Evolutionary conservation across 2,329 filamentous ascomycete species (phyloP), one percentile per base, ranked within the genome.

Genomic region (Huntiella omanensis): DNA sequence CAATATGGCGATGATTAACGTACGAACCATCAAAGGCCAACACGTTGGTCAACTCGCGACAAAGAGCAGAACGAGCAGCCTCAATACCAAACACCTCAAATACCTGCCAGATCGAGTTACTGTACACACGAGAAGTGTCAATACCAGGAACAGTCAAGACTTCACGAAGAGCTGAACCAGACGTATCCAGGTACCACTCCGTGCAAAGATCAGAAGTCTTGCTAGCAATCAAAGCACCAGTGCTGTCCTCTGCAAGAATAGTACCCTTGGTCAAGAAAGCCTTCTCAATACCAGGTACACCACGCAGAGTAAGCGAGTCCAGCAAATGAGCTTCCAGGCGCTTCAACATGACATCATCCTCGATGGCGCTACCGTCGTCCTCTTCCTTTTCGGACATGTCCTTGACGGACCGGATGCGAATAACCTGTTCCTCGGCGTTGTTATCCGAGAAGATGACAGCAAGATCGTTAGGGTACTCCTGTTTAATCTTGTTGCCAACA

Each of bases 11-110:
- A 65, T 96, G 86, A 62, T 98, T 98, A 72, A 98, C 91, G 61
- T 98, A 98, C 11, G 91, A 96, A 73, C 92, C 92, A 60, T 96
- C 91, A 60, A 98, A 98, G 19, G 91, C 87, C 66, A 99, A 66
- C 59, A 99, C 91, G 57, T 85, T 79, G 28, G 82, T 85, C 69
- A 98, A 64, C 60, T 98, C 92, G 51, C 81, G 79, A 54, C 94
- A 77, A 49, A 98, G 70, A 46, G 87, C 83, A 41, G 82, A 77
- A 57, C 91, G 81, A 51, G 86, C 86, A 53, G 86, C 92, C 60
- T 98, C 91, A 52, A 98, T 98, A 59, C 91, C 91, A 52, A 98
- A 91, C 7, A 94, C 85, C 53, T 88, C 82, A 39, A 95, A 81
- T 55, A 94, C 77, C 63, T 98, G 88, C 61, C 88, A 86, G 60